Evolutionary conservation across 768 basidiomycete genomes (phyloP), one percentile per base, ranked within the genome.

Genomic region (Vishniacozyma victoriae): DNA sequence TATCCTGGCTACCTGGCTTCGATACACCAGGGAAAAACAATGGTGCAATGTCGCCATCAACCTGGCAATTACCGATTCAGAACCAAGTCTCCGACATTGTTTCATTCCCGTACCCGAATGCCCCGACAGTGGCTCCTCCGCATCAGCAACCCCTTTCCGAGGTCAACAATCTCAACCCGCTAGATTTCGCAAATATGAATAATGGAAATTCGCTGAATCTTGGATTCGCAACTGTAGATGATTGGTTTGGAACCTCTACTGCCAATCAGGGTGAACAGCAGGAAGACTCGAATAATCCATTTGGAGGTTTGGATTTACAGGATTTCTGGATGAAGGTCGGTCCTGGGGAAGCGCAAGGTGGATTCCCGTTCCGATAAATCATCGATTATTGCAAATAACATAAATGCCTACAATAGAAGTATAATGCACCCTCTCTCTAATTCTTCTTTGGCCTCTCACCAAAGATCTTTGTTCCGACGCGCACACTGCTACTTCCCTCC

Each of bases 401-500:
- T n/a, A 11, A 35, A 11, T 35, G 31, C 31, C 11, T n/a, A n/a
- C n/a, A n/a, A n/a, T n/a, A n/a, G n/a, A n/a, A n/a, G n/a, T n/a
- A n/a, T 19, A 19, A 41, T 41, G 11, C 20, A 38, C 40, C n/a
- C n/a, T n/a, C n/a, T n/a, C 7, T 15, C 23, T 42, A 64, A 25
- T 50, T 42, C 46, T 83, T 86, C 72, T 77, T 78, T 29, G 76
- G 75, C 50, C 91, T 75, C 46, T 78, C 73, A 0, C 91, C 91
- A 65, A 93, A 93, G 35, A 96, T 90, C 15, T 83, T 82, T 3
- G 87, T 89, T 2, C 93, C 93, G 4, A 96, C 90, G 39, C 95
- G 73, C 0, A 96, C 91, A 38, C 89, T 80, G 62, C 87, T 83
- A 59, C 87, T 86, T 1, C 91, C 93, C 12, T 82, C 81, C 67